phyloP scores from a whole-genome alignment of 2,329 filamentous ascomycete genomes.

The Parasarocladium wereldwijsianum region DNA sequence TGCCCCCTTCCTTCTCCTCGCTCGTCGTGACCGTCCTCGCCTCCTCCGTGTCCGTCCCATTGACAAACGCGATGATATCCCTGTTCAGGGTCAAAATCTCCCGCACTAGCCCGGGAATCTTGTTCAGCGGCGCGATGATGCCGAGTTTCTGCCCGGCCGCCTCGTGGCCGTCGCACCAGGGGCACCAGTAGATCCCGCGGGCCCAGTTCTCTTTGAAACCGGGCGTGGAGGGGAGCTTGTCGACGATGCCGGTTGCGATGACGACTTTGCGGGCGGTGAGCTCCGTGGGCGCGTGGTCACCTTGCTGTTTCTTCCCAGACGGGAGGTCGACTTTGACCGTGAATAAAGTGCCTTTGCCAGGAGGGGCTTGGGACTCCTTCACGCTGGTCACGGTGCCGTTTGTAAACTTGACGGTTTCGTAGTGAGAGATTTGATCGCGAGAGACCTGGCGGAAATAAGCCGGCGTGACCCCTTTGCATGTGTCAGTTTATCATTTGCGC shows the following conservation, averaged over 20 bases:
- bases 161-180: conserved; percentile 50
- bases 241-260: conserved; percentile 40
- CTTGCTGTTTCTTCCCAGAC: no score
- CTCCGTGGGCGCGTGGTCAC: conserved; percentile 10
- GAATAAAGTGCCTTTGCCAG: conserved; percentile 26
- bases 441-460: conserved; percentile 38
- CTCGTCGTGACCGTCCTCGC: conserved; percentile 14
- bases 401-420: conserved; percentile 31
- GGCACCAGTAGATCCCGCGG: conserved; percentile 47
- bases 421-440: conserved; percentile 34
- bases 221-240: conserved; percentile 38
- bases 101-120: conserved; percentile 27
- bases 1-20: conserved; percentile 22
- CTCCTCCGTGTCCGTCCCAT: conserved; percentile 38
- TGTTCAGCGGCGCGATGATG: conserved; percentile 29
- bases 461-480: conserved; percentile 32
- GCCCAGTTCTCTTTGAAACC: conserved; percentile 41
- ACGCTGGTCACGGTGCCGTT: conserved; percentile 38
- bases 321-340: conserved; percentile 17
- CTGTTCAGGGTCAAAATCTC: conserved; percentile 40
- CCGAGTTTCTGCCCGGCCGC: conserved; percentile 41
- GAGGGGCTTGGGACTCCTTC: conserved; percentile 9
- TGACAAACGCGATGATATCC: conserved; percentile 42
- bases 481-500: conserved; percentile 4
- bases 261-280: conserved; percentile 38